Conservation (phyloP, 2,329 filamentous ascomycete genomes). For the Cercospora sp. region DNA sequence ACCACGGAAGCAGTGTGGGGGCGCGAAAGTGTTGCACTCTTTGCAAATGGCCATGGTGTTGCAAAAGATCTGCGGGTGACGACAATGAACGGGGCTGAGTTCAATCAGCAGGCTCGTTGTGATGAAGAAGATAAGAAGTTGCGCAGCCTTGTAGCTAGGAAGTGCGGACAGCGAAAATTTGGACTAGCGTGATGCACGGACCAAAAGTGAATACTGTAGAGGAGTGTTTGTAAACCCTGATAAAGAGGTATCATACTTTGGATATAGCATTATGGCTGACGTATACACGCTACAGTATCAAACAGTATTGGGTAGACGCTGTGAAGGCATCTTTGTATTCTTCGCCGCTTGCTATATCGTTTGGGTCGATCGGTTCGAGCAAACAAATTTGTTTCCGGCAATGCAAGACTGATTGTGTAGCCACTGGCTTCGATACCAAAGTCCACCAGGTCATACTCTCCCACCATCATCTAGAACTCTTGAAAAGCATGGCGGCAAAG, state of each 20-base stretch:
- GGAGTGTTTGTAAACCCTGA: not conserved
- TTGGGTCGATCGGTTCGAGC: not conserved
- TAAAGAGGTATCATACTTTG: not conserved
- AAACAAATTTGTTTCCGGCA: not conserved
- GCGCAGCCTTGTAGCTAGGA: no score
- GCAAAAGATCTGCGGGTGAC: not conserved
- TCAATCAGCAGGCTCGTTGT: no score
- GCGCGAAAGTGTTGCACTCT: not conserved
- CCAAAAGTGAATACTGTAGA: not conserved
- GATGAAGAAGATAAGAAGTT: no score
- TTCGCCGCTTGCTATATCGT: not conserved
- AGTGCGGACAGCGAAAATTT: no score
- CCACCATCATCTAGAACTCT: not conserved
- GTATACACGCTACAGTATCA: no score
- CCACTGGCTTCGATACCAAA: no score
- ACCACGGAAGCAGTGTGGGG: not conserved
- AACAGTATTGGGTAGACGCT: no score
- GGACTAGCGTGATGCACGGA: not conserved
- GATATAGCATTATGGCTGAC: no score
- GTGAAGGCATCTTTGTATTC: not conserved
- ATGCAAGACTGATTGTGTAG: no score
- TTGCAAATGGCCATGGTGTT: not conserved
- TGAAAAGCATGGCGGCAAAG: not conserved
- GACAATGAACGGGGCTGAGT: no score
- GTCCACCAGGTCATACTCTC: no score